Evolutionary conservation across 352 stramenopile genomes (phyloP), one percentile per base, ranked within the genome.

Genomic region (Phytophthora fragariae): DNA sequence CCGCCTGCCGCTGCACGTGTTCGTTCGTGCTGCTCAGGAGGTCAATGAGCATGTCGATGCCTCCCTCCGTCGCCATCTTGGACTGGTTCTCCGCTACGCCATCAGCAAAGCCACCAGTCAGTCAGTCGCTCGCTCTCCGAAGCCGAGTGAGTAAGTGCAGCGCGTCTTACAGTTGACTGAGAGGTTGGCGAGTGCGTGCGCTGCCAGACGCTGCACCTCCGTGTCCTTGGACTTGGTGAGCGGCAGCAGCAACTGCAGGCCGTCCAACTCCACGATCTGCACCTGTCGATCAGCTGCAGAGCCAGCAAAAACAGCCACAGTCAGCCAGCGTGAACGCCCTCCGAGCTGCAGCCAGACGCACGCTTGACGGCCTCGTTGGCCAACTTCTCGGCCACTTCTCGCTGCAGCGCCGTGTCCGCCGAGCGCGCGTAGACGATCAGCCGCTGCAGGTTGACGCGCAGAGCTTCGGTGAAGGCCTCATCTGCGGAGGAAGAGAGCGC

Each of bases 281-380:
- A 95, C 89, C 80, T 98, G 94, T 47, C 95, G 78, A 59, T 97
- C 91, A n/a, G 93, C 92, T 98, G 33, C 33, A 10, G 35, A 41
- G 35, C 35, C 14, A 41, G 35, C 10, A 41, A 41, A 41, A 10
- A 12, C 35, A 41, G 14, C 10, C 35, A 41, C 11, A 41, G 17
- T 47, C 57, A 66, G 50, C 47, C 59, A 33, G 12, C 17, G 12
- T 8, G 5, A 11, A 10, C 24, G 24, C 24, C 24, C 24, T 27
- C 24, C 24, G 3, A 31, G 19, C 27, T n/a, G 39, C 21, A 24
- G 60, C 24, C 10, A 17, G 5, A 83, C 85, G 52, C 46, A 97
- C 91, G 90, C 73, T 98, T 98, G 46, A 99, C 95, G 24, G 95
- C 95, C 68, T 98, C 92, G 65, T 99, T 99, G 17, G 95, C 95